Evolutionary conservation across 2,329 filamentous ascomycete genomes (phyloP), one percentile per base, ranked within the genome.

Genomic region (Botrytis deweyae): DNA sequence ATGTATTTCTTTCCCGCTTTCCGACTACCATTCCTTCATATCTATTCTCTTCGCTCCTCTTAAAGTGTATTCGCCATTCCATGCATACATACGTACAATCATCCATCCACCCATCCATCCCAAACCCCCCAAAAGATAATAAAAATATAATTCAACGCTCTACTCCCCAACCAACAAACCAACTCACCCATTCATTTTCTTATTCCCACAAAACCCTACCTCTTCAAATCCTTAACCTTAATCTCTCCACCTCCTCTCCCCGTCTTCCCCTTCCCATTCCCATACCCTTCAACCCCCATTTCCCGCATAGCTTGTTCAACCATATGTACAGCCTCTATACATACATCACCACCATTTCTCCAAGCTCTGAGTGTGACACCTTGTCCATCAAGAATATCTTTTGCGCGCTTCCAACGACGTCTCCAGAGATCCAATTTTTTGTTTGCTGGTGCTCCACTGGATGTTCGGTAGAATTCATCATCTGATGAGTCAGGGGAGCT

Each of bases 381-480:
- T 58, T 90, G 84, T 8, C 85, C 83, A n/a, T 88, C 88, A 16
- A 95, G 85, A 58, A 84, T 82, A 44, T 89, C 84, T 76, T 92
- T 89, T 5, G 93, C 92, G 63, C 88, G 84, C 61, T 87, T 87
- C 83, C 93, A 88, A 59, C 93, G 84, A 73, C 90, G 87, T 75
- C 87, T 85, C 93, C 93, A 96, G 66, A 94, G 80, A 74, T 91
- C 90, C 72, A 94, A 85, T 76, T 93, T 91, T 83, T 92, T 93
- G 81, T 89, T 93, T 66, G 77, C 77, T 59, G 79, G 77, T 40
- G 74, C 77, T 36, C 68, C 74, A 25, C 74, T 76, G 22, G 68
- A 20, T 29, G 74, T 46, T 52, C 76, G 64, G 59, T 75, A 74
- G 22, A 76, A 75, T 72, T 82, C 78, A 72, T 81, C 78, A 52